Percentiles rank a stretch among this genome's conserved stretches.
Evolutionary conservation across 495 filamentous ascomycete species (phyloP).

Genomic region (Talaromyces borbonicus): DNA sequence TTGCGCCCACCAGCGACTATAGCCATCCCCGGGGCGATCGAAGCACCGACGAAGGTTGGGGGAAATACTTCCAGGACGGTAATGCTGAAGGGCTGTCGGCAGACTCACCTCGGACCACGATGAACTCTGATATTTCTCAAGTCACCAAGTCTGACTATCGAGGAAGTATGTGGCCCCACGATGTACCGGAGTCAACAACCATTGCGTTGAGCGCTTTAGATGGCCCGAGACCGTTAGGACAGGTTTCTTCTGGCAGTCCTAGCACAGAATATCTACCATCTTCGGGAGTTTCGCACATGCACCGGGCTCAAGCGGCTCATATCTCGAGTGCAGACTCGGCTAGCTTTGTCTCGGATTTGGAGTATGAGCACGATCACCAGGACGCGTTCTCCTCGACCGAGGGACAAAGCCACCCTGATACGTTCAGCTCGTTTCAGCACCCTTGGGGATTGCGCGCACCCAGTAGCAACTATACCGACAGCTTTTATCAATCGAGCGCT

Average conservation of each 20-base stretch:
- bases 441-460: conserved; percentile 38
- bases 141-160: conserved; percentile 25
- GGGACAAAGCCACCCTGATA: conserved; percentile 36
- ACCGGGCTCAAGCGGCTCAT: conserved; percentile 49
- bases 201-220: conserved; percentile 31
- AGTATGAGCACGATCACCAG: conserved; percentile 17
- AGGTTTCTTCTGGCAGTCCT: conserved; percentile 57
- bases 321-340: conserved; percentile 52
- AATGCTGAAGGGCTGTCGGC: conserved; percentile 30
- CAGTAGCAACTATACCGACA: conserved; percentile 54
- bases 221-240: conserved; percentile 31
- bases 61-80: conserved; percentile 48
- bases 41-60: conserved; percentile 48
- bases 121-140: conserved; percentile 16
- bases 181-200: conserved; percentile 21
- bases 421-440: conserved; percentile 42
- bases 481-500: conserved; percentile 32
- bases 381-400: conserved; percentile 42
- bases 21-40: conserved; percentile 30
- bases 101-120: conserved; percentile 16
- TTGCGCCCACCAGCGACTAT: neutral
- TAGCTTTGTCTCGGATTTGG: conserved; percentile 46
- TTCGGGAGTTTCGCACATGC: neutral
- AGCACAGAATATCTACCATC: conserved; percentile 42
- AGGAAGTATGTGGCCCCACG: conserved; percentile 28